Evolutionary conservation across 305 asterid species (phyloP).

Genomic region (Stenogyne calaminthoides): DNA sequence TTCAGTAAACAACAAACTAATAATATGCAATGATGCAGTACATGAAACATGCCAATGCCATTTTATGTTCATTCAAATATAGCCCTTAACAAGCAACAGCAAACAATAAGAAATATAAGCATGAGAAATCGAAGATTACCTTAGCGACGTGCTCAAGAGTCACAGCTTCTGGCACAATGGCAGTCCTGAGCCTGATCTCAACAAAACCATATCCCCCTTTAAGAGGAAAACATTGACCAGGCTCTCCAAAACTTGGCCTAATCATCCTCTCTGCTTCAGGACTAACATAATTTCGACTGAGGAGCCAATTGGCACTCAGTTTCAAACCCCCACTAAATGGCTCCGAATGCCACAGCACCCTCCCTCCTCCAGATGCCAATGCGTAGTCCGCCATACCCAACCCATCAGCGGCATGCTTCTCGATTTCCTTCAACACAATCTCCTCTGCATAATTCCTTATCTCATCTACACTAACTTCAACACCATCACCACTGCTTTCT

Average conservation of each 20-base stretch:
- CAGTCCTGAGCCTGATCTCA: slow-evolving; percentile 63
- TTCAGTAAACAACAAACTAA: not conserved
- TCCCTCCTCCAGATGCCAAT: slow-evolving; percentile 70
- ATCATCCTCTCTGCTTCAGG: slow-evolving; percentile 65
- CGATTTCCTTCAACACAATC: slow-evolving; percentile 72
- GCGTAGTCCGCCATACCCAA: slow-evolving; percentile 90
- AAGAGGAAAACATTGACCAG: slow-evolving; percentile 89
- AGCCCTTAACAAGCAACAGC: not conserved
- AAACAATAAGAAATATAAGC: not conserved
- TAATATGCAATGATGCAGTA: not conserved
- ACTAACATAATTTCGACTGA: slow-evolving; percentile 31
- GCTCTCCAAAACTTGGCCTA: slow-evolving; percentile 94
- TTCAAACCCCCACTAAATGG: slow-evolving; percentile 38
- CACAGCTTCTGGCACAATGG: slow-evolving; percentile 79
- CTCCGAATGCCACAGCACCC: slow-evolving; percentile 75
- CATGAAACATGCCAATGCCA: slow-evolving; percentile 5
- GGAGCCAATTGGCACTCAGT: slow-evolving; percentile 25
- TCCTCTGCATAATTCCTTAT: slow-evolving; percentile 65
- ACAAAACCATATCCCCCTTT: slow-evolving; percentile 75
- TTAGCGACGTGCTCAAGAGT: slow-evolving; percentile 86
- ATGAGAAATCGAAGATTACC: slow-evolving; percentile 44
- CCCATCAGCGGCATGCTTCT: slow-evolving; percentile 88
- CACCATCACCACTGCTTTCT: slow-evolving; percentile 27
- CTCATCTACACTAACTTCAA: slow-evolving; percentile 64
- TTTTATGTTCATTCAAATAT: slow-evolving; percentile 13